These are phyloP conservation scores for Prunus mongolica DNA, from an alignment of 306 rosid species.

Conservation along the genomic window DNA sequence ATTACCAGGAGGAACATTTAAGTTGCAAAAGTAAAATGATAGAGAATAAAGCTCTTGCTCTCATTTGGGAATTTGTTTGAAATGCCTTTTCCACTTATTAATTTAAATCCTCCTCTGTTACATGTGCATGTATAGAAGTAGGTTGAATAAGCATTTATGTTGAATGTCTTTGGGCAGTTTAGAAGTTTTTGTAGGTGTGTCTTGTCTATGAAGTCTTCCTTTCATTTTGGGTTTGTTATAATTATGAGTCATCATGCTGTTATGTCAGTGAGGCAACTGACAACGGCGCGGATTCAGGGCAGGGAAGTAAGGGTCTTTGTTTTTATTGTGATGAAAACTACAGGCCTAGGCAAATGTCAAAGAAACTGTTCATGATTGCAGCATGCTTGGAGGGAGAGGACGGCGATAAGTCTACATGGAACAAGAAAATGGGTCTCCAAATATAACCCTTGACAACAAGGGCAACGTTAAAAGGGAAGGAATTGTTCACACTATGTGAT, in stretches of 20 bases:
- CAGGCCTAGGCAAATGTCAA: not conserved
- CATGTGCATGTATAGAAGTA: too few species aligned
- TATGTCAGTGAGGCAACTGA: not conserved
- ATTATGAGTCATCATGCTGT: too few species aligned
- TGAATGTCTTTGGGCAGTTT: not conserved
- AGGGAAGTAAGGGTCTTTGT: not conserved
- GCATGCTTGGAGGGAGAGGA: not conserved
- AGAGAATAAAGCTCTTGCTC: too few species aligned
- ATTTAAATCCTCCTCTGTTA: too few species aligned
- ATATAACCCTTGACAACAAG: not conserved
- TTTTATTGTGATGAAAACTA: not conserved
- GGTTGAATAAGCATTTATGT: too few species aligned
- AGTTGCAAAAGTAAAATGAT: too few species aligned
- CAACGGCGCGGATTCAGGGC: not conserved
- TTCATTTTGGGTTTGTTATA: not conserved
- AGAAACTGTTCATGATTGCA: not conserved
- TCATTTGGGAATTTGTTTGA: too few species aligned
- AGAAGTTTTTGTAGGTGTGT: not conserved
- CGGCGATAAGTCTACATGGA: not conserved
- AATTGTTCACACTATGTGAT: not conserved
- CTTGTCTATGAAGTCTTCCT: not conserved
- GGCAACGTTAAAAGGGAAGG: not conserved
- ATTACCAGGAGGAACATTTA: too few species aligned
- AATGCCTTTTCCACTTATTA: too few species aligned
- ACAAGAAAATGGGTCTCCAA: not conserved